These are phyloP conservation scores for Aspergillus neotritici DNA, from an alignment of 2,329 filamentous ascomycete species.

Conservation along the genomic window DNA sequence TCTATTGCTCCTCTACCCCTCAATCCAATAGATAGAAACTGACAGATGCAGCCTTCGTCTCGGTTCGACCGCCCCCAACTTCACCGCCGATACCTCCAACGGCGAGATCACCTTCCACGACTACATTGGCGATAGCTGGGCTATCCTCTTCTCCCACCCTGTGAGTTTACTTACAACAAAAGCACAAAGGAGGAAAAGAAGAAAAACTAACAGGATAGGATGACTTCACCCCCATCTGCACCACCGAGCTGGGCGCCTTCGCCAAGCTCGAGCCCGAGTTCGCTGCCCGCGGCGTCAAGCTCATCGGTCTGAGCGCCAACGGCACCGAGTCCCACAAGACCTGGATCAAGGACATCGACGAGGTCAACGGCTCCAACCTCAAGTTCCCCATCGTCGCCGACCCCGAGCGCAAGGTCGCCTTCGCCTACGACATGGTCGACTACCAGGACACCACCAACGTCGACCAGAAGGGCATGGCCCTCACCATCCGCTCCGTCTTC, in stretches of 20 bases:
- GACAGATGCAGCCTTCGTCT: constrained; percentile 50
- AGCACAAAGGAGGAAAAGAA: not conserved
- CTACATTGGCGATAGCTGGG: constrained; percentile 65
- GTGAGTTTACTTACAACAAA: constrained; percentile 25
- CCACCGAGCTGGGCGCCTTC: constrained; percentile 90
- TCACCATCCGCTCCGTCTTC: constrained; percentile 93
- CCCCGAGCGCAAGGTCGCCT: constrained; percentile 71
- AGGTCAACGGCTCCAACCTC: constrained; percentile 67
- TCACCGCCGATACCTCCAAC: constrained; percentile 61
- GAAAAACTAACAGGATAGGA: constrained; percentile 19
- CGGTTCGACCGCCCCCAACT: constrained; percentile 62
- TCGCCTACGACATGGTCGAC: constrained; percentile 78
- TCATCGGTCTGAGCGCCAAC: constrained; percentile 85
- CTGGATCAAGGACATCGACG: constrained; percentile 87
- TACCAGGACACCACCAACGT: constrained; percentile 79
- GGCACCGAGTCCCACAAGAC: constrained; percentile 73
- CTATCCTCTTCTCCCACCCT: constrained; percentile 66
- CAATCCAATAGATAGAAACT: too few species aligned
- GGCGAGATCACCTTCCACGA: constrained; percentile 66
- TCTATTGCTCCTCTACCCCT: too few species aligned
- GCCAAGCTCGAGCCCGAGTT: constrained; percentile 89
- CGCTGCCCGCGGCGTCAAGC: constrained; percentile 77
- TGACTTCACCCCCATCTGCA: constrained; percentile 94
- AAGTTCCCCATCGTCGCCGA: constrained; percentile 77
- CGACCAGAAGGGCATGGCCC: constrained; percentile 72